A percentile compares a stretch with the other conserved stretches of the same genome.
Conservation (phyloP, 129 eudicot genomes). For the Lactuca saligna region DNA sequence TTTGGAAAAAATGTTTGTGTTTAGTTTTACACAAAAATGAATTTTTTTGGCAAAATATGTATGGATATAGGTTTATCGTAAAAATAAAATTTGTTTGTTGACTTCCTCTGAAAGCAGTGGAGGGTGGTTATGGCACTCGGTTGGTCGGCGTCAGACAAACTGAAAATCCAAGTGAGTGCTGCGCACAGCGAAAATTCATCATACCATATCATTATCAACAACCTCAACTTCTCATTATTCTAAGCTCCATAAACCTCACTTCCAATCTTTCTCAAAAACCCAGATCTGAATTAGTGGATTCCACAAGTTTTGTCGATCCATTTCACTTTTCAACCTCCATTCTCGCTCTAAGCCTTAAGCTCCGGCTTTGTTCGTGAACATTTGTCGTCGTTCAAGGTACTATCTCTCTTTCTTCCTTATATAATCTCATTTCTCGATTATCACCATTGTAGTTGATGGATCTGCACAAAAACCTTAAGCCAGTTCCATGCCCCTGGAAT, state of each 20-base stretch:
- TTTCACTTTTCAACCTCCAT: conserved; percentile 17
- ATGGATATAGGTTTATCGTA: neutral
- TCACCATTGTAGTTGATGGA: conserved; percentile 6
- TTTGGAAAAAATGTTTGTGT: too few relatives aligned
- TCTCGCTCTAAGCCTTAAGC: neutral
- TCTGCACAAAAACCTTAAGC: neutral
- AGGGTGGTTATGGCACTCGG: conserved; percentile 26
- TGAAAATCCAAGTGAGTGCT: conserved; percentile 24
- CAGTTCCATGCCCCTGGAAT: conserved; percentile 6
- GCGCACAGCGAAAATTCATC: conserved; percentile 32
- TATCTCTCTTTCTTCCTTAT: neutral
- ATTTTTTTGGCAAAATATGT: too few relatives aligned
- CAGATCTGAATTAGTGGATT: conserved; percentile 32
- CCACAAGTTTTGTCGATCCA: conserved; percentile 2
- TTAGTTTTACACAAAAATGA: too few relatives aligned
- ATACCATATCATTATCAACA: conserved; percentile 26
- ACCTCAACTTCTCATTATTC: conserved; percentile 13
- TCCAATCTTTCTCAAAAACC: conserved; percentile 17
- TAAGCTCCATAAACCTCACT: conserved; percentile 3
- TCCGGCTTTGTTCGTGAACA: neutral
- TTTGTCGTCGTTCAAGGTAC: conserved; percentile 21
- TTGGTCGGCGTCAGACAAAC: conserved; percentile 31
- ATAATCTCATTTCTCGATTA: conserved; percentile 5
- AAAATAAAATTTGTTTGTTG: conserved; percentile 24
- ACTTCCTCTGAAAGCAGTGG: conserved; percentile 19